Conservation (phyloP, 2,329 filamentous ascomycete species). For the Magnaporthales sp. region DNA sequence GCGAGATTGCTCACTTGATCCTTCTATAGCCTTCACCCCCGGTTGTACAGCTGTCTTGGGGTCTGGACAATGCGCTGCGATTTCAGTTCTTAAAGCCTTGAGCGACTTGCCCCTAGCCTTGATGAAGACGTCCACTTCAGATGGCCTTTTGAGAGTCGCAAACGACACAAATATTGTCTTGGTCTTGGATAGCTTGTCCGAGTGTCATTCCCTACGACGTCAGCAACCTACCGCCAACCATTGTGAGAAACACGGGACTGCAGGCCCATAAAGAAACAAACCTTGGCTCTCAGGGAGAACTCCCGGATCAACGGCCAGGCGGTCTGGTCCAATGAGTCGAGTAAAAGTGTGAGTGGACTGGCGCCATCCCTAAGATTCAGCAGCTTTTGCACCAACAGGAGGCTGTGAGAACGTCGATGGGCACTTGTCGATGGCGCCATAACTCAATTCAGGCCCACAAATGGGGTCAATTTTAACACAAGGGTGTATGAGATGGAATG, state of each 20-base stretch:
- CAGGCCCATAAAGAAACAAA: conserved; percentile 22
- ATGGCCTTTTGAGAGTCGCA: conserved; percentile 58
- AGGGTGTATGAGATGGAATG: background rate
- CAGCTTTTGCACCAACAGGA: conserved; percentile 18
- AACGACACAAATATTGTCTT: conserved; percentile 73
- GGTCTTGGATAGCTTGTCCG: conserved; percentile 47
- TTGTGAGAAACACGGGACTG: background rate
- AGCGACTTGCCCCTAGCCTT: conserved; percentile 51
- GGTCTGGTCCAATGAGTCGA: conserved; percentile 80
- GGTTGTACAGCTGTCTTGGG: conserved; percentile 24
- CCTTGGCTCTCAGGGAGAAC: conserved; percentile 68
- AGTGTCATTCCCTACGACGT: background rate
- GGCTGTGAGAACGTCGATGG: conserved; percentile 16
- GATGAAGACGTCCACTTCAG: conserved; percentile 59
- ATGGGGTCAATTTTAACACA: background rate
- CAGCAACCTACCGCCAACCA: background rate
- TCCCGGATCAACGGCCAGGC: conserved; percentile 62
- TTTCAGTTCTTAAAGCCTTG: conserved; percentile 48
- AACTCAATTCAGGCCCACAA: background rate
- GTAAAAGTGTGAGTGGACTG: conserved; percentile 77
- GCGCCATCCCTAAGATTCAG: conserved; percentile 31
- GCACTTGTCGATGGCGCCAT: conserved; percentile 16
- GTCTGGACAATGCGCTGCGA: conserved; percentile 42
- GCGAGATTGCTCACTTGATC: conserved; percentile 29
- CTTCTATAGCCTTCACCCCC: conserved; percentile 6